Percentiles rank a stretch among this genome's conserved stretches.
Conservation (phyloP, 495 filamentous ascomycete genomes). For the Neurospora tetrasperma region DNA sequence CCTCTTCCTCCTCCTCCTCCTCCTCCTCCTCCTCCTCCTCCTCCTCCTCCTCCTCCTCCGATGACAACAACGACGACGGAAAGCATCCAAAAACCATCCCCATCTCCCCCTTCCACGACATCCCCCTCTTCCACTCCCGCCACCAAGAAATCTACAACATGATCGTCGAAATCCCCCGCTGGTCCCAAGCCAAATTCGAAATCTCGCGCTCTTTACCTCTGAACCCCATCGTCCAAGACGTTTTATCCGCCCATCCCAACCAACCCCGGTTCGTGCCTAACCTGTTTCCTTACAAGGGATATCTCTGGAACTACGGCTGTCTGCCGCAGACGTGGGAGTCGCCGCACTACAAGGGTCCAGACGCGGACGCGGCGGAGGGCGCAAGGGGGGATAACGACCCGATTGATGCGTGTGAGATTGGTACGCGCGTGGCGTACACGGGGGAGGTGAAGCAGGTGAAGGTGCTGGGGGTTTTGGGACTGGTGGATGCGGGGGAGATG, state of each 20-base stretch:
- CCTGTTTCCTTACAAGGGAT: slow-evolving; percentile 18
- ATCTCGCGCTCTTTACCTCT: slow-evolving; percentile 3
- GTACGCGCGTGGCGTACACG: neutral
- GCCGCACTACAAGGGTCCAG: slow-evolving; percentile 4
- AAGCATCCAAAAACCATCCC: neutral
- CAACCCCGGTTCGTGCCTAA: slow-evolving; percentile 11
- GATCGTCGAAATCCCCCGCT: slow-evolving; percentile 23
- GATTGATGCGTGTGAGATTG: slow-evolving; percentile 17
- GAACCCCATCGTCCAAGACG: slow-evolving; percentile 19
- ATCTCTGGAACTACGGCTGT: slow-evolving; percentile 21
- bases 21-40: too few species aligned
- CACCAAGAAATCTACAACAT: slow-evolving; percentile 14
- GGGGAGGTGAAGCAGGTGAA: slow-evolving; percentile 19
- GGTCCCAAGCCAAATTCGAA: slow-evolving; percentile 23
- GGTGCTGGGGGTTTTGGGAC: slow-evolving; percentile 19
- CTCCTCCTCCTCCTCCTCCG: too few species aligned
- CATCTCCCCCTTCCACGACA: slow-evolving; percentile 6
- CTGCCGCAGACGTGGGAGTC: slow-evolving; percentile 20
- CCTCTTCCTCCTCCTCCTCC: too few species aligned
- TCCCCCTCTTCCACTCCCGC: neutral
- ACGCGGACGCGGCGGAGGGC: neutral
- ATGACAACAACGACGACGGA: too few species aligned
- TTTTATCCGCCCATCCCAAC: neutral
- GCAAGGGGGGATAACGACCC: slow-evolving; percentile 18
- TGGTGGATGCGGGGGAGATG: slow-evolving; percentile 26